Conservation (phyloP, 805 yeast species). For the Candida easanensis region DNA sequence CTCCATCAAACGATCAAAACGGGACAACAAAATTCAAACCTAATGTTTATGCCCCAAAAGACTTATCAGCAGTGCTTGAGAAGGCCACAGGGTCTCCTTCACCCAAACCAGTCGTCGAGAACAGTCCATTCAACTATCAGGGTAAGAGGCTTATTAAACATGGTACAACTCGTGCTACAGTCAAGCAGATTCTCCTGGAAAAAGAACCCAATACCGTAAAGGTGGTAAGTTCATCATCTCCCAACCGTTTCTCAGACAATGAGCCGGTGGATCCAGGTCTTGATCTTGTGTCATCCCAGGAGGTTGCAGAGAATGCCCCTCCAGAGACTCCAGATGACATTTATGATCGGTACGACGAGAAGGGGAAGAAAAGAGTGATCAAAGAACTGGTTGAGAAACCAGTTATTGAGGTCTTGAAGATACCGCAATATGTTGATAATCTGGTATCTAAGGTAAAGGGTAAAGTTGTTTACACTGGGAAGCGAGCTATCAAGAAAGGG, state of each 20-base stretch:
- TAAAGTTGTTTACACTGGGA: not conserved
- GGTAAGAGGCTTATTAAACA: constrained; percentile 10
- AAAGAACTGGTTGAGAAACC: constrained; percentile 3
- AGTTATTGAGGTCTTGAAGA: constrained; percentile 1
- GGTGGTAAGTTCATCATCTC: constrained; percentile 14
- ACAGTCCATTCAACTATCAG: constrained; percentile 20
- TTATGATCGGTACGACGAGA: constrained; percentile 1
- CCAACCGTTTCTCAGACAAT: not conserved
- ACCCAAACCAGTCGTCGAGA: not conserved
- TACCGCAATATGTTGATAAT: constrained; percentile 7
- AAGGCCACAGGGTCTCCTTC: no score
- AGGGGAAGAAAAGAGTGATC: constrained; percentile 7
- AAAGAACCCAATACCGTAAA: constrained; percentile 9
- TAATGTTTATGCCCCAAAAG: not conserved
- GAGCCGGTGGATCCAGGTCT: not conserved
- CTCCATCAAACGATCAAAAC: not conserved
- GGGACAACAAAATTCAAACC: not conserved
- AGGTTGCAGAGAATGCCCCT: constrained; percentile 21
- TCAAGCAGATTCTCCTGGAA: constrained; percentile 18
- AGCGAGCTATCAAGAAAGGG: constrained; percentile 4
- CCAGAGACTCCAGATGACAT: constrained; percentile 19
- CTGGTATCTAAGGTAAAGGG: constrained; percentile 1
- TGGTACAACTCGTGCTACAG: constrained; percentile 4
- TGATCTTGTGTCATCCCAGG: constrained; percentile 1
- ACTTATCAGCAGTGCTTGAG: no score